Evolutionary conservation across 345 rosid species (phyloP).

Genomic region (Eucalyptus brandiana): DNA sequence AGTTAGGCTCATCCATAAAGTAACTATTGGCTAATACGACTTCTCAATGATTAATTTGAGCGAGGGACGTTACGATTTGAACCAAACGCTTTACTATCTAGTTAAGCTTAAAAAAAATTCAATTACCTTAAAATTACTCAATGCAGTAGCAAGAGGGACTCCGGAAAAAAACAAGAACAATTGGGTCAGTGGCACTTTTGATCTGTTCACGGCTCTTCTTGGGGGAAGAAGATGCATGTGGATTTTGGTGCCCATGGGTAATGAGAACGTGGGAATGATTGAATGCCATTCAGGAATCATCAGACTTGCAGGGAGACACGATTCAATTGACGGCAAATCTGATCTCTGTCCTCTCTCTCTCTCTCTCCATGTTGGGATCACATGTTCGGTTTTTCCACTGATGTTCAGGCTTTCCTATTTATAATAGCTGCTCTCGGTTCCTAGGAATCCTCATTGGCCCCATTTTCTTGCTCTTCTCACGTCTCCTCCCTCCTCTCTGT

Average conservation of each 20-base stretch:
- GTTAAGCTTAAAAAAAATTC: neutral
- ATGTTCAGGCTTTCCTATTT: neutral
- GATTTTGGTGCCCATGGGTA: neutral
- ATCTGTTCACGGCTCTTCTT: constrained; percentile 18
- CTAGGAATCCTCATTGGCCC: neutral
- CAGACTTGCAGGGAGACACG: constrained; percentile 9
- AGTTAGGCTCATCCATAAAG: neutral
- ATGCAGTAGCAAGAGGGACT: neutral
- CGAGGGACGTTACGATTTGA: neutral
- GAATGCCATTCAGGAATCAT: constrained; percentile 13
- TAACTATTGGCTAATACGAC: neutral
- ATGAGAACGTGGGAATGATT: constrained; percentile 56
- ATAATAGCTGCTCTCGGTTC: neutral
- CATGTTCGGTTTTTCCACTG: constrained; percentile 16
- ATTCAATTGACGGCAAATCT: neutral
- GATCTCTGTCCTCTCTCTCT: neutral
- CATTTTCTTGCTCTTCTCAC: neutral
- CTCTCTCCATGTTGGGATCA: constrained; percentile 1
- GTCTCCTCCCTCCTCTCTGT: neutral
- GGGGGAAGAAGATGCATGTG: constrained; percentile 33
- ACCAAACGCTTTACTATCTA: neutral
- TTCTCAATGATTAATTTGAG: neutral
- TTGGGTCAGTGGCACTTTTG: neutral
- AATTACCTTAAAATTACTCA: neutral
- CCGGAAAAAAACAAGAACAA: neutral